phyloP scores from a whole-genome alignment of 116 monocot species.

The Papilionanthe hybrid region DNA sequence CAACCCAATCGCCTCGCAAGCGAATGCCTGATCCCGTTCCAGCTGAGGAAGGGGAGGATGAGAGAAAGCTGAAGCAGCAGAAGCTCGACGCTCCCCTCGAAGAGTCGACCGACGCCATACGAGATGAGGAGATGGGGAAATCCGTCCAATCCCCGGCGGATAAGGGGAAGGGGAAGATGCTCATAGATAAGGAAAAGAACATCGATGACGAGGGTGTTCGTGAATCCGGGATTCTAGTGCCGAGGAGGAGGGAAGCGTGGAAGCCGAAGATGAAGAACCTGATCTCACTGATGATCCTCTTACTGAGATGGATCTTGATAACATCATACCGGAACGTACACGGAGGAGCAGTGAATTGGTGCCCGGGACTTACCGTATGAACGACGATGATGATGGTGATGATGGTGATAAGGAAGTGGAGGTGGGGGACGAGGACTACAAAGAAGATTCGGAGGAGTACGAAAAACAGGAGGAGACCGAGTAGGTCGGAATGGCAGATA shows the following conservation, averaged over 20 bases:
- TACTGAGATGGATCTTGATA: slow-evolving; percentile 73
- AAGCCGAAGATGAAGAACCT: slow-evolving; percentile 24
- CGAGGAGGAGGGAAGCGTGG: neutral
- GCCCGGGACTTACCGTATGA: slow-evolving; percentile 65
- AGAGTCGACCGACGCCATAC: neutral
- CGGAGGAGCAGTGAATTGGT: slow-evolving; percentile 36
- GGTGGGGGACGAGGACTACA: slow-evolving; percentile 18
- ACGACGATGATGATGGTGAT: slow-evolving; percentile 42
- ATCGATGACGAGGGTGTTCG: neutral
- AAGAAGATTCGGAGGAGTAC: too few relatives aligned
- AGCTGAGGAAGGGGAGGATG: neutral
- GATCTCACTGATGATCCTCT: slow-evolving; percentile 76
- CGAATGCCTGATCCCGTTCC: neutral
- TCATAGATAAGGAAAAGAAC: neutral
- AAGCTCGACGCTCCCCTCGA: neutral
- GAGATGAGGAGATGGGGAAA: neutral
- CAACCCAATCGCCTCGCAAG: slow-evolving; percentile 2
- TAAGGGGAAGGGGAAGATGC: neutral
- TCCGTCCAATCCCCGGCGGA: neutral
- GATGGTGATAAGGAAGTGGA: neutral
- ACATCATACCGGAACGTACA: slow-evolving; percentile 75
- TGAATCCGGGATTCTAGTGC: too few relatives aligned
- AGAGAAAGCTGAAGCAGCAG: neutral
- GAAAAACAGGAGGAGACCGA: slow-evolving; percentile 34
- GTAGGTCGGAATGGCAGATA: neutral